Base-by-base conservation (phyloP, 2,329 filamentous ascomycete genomes). In the Fusarium scirpi region DNA sequence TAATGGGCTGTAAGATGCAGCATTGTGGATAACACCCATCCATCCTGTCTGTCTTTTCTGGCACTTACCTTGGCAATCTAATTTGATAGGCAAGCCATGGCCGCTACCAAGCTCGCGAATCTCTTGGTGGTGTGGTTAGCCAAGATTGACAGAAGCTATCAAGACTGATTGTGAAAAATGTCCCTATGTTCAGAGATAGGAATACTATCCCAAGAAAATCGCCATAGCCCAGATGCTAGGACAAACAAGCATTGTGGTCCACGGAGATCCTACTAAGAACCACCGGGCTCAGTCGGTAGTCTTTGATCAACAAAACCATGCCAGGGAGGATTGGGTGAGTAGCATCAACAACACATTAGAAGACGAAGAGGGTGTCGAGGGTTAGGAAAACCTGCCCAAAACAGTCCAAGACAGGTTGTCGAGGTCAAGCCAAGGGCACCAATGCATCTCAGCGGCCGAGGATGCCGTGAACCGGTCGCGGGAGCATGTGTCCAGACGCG, bases 401-500 rank as follows among this genome's bases (percentile, higher is more conserved):
- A 56, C 27, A 54, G 29, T 34, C 34, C 48, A 58, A 62, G 48
- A 22, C 47, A 55, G 40, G 59, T 40, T 60, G 43, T 45, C 44
- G 52, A 70, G 34, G 45, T 34, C 51, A 67, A 60, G 45, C 49
- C 65, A 65, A 69, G 53, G 45, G 48, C 70, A 70, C 68, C 65
- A 74, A 59, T 64, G 67, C 61, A 57, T 54, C 48, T 61, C 63
- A 66, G 48, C 69, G 66, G 71, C 67, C 73, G 69, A 73, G 58
- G 62, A 59, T 74, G 73, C 73, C 73, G 73, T 55, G 67, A 65
- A 70, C 73, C 69, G 71, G 73, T 69, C 65, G 72, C 65, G 71
- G 67, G 64, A 75, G 72, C 73, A 72, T 75, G 71, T 75, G 70
- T 56, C 59, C 11, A 13, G 60, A 71, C 71, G 73, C 73, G 73